Evolutionary conservation across 1,139 yeast species (phyloP), one percentile per base, ranked within the genome.

Genomic region (Saccharomyces pastorianus): DNA sequence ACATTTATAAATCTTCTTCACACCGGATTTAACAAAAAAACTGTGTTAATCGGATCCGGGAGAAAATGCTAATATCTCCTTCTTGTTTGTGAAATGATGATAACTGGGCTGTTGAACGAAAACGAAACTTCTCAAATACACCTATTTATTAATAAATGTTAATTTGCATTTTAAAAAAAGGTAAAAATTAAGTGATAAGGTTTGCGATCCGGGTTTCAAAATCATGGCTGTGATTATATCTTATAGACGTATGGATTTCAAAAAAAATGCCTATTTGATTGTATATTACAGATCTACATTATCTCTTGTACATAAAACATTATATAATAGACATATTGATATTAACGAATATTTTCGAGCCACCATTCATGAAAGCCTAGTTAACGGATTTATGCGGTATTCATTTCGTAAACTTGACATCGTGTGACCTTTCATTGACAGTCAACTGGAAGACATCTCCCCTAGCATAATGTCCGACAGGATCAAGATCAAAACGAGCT

Each of bases 401-500:
- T 38, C 7, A 38, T 38, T 38, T 17, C 2, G 44, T 50, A 25
- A 51, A 51, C 14, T 42, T 32, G 11, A 56, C 55, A n/a, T 48
- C 59, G 8, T 55, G 55, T 13, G 64, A 56, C 6, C 59, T 58
- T 58, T 71, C 74, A 55, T 72, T 66, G n/a, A 72, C 76, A 1
- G 66, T 67, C 47, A 73, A 57, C 51, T 70, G 67, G 66, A 73
- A 73, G 23, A 74, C 71, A 53, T 73, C 76, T 13, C 71, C 71
- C 57, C 77, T 68, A 17, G 75, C 54, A 55, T 73, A 74, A 55
- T 74, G 77, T 6, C 77, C 77, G 11, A 61, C 63, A 0, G 71
- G 70, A 54, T 74, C 77, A 31, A 73, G 63, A 52, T 73, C 77
- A 54, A 64, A 74, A 48, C 75, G 63, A 4, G 76, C 74, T 58